phyloP scores from a whole-genome alignment of 2,329 filamentous ascomycete genomes.

The Chaetomiaceae sp. region DNA sequence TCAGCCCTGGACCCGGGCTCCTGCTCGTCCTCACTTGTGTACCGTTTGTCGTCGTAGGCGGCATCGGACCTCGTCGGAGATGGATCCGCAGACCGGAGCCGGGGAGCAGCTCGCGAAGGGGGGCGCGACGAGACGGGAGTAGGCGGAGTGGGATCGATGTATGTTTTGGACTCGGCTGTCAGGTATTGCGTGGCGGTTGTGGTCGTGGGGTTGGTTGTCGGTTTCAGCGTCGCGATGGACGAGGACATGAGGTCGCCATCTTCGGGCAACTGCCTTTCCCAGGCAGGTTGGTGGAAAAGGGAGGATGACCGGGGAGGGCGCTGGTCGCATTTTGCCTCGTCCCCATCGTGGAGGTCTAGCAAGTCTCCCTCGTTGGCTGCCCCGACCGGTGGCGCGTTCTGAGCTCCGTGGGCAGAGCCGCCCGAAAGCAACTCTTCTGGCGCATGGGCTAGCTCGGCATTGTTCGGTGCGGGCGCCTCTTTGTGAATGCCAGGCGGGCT shows the following conservation, averaged over 20 bases:
- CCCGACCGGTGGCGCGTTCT: too few relatives aligned
- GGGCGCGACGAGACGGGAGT: slow-evolving; percentile 52
- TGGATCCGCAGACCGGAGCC: slow-evolving; percentile 39
- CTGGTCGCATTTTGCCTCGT: neutral
- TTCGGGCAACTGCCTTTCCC: slow-evolving; percentile 5
- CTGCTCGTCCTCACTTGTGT: slow-evolving; percentile 56
- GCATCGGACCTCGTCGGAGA: slow-evolving; percentile 53
- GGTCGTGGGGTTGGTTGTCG: slow-evolving; percentile 36
- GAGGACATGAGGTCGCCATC: slow-evolving; percentile 37
- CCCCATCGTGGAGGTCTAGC: slow-evolving; percentile 5
- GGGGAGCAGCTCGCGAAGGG: slow-evolving; percentile 52
- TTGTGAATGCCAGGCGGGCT: slow-evolving; percentile 20
- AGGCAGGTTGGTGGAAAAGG: neutral
- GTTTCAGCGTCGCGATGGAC: slow-evolving; percentile 47
- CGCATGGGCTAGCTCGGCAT: slow-evolving; percentile 13
- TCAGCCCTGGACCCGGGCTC: slow-evolving; percentile 72
- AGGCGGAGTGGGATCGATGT: slow-evolving; percentile 55
- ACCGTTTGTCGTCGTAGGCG: slow-evolving; percentile 53
- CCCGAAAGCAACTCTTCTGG: neutral
- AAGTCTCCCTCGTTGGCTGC: slow-evolving; percentile 16
- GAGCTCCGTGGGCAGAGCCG: too few relatives aligned
- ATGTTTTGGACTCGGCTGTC: slow-evolving; percentile 43
- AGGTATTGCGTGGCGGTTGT: slow-evolving; percentile 40
- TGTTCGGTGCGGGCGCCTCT: slow-evolving; percentile 10
- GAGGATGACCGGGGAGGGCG: neutral